These are phyloP conservation scores for Mangifera indica DNA, from an alignment of 345 rosid genomes.

Conservation along the genomic window DNA sequence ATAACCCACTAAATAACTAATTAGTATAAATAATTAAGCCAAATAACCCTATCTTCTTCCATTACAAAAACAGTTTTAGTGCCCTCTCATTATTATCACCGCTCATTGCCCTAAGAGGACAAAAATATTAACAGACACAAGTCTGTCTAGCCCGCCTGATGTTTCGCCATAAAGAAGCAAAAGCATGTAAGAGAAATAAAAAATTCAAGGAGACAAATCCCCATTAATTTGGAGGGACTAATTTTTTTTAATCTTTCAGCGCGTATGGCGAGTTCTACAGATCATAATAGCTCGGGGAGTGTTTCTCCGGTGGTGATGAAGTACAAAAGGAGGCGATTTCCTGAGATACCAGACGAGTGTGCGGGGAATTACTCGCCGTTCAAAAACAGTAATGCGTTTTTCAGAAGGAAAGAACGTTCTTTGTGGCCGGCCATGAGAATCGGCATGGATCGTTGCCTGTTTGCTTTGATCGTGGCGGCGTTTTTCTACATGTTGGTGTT, in stretches of 20 bases:
- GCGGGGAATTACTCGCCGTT: not conserved
- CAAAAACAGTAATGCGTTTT: not conserved
- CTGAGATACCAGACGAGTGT: not conserved
- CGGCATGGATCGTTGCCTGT: not conserved
- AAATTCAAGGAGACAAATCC: not conserved
- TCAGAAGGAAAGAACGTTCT: not conserved
- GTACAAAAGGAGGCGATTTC: not conserved
- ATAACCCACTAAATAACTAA: too few species aligned
- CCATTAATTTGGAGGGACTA: not conserved
- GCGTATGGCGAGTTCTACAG: not conserved
- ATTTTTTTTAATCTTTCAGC: not conserved
- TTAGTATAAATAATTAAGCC: too few species aligned
- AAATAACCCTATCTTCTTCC: too few species aligned
- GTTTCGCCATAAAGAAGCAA: too few species aligned
- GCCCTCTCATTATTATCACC: not conserved
- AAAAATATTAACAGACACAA: not conserved
- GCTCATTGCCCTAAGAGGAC: not conserved
- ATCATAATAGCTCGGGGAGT: not conserved
- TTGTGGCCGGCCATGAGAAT: not conserved
- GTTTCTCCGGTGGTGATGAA: not conserved
- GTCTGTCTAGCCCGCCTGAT: not conserved
- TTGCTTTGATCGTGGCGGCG: slow-evolving; percentile 1
- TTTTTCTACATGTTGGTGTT: slow-evolving; percentile 8
- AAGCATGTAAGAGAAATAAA: not conserved
- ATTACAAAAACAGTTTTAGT: not conserved